Percentiles rank a stretch among this genome's conserved stretches.
These are phyloP conservation scores for Nakaseomyces sp. DNA, from an alignment of 1,139 yeast genomes.

Conservation along the genomic window DNA sequence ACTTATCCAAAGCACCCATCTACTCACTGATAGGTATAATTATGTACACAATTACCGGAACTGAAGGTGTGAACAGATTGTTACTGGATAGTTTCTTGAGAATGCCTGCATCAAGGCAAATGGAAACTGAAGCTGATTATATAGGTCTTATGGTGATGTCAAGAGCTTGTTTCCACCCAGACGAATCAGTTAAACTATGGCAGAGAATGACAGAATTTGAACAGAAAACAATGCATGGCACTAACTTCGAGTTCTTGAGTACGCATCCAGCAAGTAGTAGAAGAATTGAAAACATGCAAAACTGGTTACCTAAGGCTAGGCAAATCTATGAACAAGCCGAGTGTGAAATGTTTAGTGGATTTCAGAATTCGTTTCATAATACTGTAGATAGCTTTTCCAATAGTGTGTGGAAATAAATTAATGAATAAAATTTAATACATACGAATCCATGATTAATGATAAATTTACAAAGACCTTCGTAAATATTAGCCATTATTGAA, in stretches of 20 bases:
- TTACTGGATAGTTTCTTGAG: slow-evolving; percentile 52
- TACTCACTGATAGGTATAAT: slow-evolving; percentile 45
- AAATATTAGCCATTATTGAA: not conserved
- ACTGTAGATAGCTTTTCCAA: slow-evolving; percentile 7
- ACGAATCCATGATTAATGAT: not conserved
- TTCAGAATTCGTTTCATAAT: slow-evolving; percentile 14
- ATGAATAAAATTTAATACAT: not conserved
- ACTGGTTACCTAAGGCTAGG: slow-evolving; percentile 69
- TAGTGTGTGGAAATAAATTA: not conserved
- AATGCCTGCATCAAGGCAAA: slow-evolving; percentile 80
- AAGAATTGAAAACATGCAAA: slow-evolving; percentile 58
- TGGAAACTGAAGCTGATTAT: slow-evolving; percentile 94
- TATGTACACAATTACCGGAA: slow-evolving; percentile 45
- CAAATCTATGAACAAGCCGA: slow-evolving; percentile 26
- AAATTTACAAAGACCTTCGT: not conserved
- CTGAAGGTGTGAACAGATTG: slow-evolving; percentile 44
- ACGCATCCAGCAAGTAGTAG: slow-evolving; percentile 84
- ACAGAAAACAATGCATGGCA: slow-evolving; percentile 30
- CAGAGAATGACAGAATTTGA: slow-evolving; percentile 65
- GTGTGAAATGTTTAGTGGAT: slow-evolving; percentile 16
- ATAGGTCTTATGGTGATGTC: slow-evolving; percentile 92
- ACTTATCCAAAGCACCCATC: slow-evolving; percentile 54
- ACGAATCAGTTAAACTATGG: slow-evolving; percentile 73
- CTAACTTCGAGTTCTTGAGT: slow-evolving; percentile 55
- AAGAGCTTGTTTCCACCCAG: slow-evolving; percentile 74